These are phyloP conservation scores for Taiozyma onychis DNA, from an alignment of 1,139 yeast species.

Conservation along the genomic window DNA sequence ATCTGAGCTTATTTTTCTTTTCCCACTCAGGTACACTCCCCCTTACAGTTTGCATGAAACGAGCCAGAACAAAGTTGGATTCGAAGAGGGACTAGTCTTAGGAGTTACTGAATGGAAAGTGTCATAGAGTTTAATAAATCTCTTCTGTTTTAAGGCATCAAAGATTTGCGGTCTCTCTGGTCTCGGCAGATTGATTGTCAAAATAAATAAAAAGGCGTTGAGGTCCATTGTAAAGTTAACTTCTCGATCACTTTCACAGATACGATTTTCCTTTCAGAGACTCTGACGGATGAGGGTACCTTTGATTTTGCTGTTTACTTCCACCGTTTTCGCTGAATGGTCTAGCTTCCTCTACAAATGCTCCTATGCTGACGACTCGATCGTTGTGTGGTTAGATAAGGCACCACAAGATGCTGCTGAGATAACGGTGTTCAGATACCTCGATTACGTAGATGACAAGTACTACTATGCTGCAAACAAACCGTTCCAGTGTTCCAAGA, in stretches of 20 bases:
- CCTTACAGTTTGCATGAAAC: too few relatives aligned
- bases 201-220: not conserved
- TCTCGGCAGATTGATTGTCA: not conserved
- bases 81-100: too few relatives aligned
- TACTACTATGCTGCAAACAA: not conserved
- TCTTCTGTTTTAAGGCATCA: too few relatives aligned
- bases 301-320: too few relatives aligned
- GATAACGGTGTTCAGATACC: not conserved
- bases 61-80: too few relatives aligned
- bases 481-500: not conserved
- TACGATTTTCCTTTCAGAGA: not conserved
- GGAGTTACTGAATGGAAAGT: not conserved
- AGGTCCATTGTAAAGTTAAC: not conserved
- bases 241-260: not conserved
- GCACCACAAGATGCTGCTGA: not conserved
- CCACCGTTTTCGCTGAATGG: not conserved
- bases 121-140: too few relatives aligned
- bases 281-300: not conserved
- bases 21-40: too few relatives aligned
- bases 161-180: not conserved
- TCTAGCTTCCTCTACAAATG: not conserved
- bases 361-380: not conserved
- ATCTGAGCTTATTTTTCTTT: too few relatives aligned
- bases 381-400: not conserved
- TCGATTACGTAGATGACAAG: not conserved